Base-by-base conservation (phyloP, 495 filamentous ascomycete genomes). In the Lasiosphaeria miniovina region DNA sequence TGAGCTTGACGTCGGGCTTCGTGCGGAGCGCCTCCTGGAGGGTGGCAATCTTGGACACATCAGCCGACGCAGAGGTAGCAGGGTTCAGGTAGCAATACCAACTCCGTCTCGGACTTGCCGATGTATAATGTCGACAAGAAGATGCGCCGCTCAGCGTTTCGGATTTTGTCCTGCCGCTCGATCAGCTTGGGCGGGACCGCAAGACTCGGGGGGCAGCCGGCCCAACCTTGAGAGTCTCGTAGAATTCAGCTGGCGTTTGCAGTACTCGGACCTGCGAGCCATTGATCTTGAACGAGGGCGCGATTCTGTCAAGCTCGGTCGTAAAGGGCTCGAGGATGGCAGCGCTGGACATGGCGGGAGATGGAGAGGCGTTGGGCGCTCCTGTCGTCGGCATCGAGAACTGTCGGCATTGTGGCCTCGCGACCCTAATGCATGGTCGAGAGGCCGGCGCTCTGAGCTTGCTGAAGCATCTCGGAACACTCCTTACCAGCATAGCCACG, bases 91-190 rank as follows among this genome's bases (percentile, higher is more conserved):
- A 31, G 4, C 63, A 74, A 14, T 80, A 88, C 87, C 68, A 99
- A 76, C 59, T 97, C 95, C 75, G 90, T 80, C 74, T 99, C 94
- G 2, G 89, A 87, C 74, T 93, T 95, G 62, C 94, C 94, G 66
- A 99, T 92, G 68, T 99, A 99, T 36, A 99, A 78, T 0, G 94
- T 98, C 17, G 91, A 95, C 53, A 99, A 77, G 71, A 92, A 99
- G 66, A 99, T 87, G 61, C 90, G 83, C 51, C 77, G 74, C 65
- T 88, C 83, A 4, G 94, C 94, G 60, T 82, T 83, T 40, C 80
- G 81, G 64, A 99, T 97, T 77, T 91, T 95, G 58, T 76, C 69
- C 88, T 95, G 68, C 49, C 55, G 48, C 10, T 62, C 74, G 56
- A 57, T 52, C 24, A 24, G 24, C 24, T 24, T 24, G 2, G 24